Conservation (phyloP, 495 filamentous ascomycete genomes). For the Penicillium psychrofluorescens region DNA sequence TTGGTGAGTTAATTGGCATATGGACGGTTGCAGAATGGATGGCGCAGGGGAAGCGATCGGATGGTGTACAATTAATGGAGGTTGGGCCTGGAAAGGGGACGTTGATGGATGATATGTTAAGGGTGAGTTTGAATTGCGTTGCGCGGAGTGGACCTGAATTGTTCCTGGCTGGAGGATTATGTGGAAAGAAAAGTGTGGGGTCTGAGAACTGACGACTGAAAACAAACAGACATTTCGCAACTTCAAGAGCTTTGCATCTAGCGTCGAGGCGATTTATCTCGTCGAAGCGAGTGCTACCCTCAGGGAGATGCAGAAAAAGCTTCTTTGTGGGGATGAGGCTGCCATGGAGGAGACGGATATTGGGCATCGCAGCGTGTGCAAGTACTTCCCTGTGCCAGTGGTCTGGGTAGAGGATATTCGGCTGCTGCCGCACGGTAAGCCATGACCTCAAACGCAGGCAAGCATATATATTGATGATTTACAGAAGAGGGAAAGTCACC, state of each 20-base stretch:
- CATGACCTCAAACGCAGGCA: too few relatives aligned
- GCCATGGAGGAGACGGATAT: constrained; percentile 63
- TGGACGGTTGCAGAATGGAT: constrained; percentile 98
- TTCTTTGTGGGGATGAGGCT: constrained; percentile 73
- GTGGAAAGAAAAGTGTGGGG: too few relatives aligned
- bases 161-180: neutral
- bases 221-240: constrained; percentile 63
- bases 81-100: constrained; percentile 92
- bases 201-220: too few relatives aligned
- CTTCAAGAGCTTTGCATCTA: constrained; percentile 69
- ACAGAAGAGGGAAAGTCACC: constrained; percentile 58
- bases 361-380: constrained; percentile 69
- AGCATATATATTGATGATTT: neutral
- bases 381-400: constrained; percentile 62
- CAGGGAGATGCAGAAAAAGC: constrained; percentile 64
- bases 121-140: constrained; percentile 46
- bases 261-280: constrained; percentile 79
- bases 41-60: constrained; percentile 64
- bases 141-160: too few relatives aligned
- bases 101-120: constrained; percentile 92
- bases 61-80: constrained; percentile 80
- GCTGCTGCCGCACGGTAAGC: constrained; percentile 62
- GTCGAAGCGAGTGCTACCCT: constrained; percentile 81
- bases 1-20: constrained; percentile 87
- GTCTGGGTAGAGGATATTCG: constrained; percentile 90